Evolutionary conservation across 1,139 yeast genomes (phyloP).

Genomic region (Hyphopichia burtonii): DNA sequence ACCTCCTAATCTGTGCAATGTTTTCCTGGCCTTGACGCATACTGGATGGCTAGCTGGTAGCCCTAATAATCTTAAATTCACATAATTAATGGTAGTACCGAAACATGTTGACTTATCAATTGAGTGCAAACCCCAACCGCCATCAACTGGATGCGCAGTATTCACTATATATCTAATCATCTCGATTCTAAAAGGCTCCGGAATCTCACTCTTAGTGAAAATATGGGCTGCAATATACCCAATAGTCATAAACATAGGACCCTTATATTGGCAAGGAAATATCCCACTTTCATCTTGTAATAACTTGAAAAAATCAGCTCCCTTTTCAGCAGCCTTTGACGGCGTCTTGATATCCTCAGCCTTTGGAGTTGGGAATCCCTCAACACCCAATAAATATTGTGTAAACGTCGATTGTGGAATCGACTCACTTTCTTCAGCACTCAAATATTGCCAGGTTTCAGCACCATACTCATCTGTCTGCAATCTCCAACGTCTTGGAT

Average conservation of each 20-base stretch:
- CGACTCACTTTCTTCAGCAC: conserved; percentile 30
- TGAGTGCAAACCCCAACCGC: conserved; percentile 98
- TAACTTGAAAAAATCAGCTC: conserved; percentile 65
- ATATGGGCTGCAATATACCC: conserved; percentile 82
- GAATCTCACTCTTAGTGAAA: conserved; percentile 65
- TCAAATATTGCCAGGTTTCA: conserved; percentile 76
- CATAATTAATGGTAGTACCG: conserved; percentile 89
- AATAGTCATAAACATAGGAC: conserved; percentile 96
- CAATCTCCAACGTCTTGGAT: conserved; percentile 73
- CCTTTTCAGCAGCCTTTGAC: conserved; percentile 65
- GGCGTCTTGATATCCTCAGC: conserved; percentile 43
- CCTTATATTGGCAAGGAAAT: conserved; percentile 91
- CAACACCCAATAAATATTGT: conserved; percentile 52
- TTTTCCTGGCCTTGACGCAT: conserved; percentile 71
- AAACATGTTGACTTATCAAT: conserved; percentile 92
- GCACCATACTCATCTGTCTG: conserved; percentile 70
- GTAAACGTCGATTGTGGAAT: conserved; percentile 59
- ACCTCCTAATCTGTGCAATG: conserved; percentile 76
- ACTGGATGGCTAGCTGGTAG: conserved; percentile 73
- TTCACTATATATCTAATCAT: conserved; percentile 82
- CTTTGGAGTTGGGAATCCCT: conserved; percentile 44
- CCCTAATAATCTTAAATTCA: conserved; percentile 74
- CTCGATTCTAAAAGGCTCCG: conserved; percentile 65
- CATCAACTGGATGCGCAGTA: conserved; percentile 94
- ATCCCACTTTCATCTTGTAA: conserved; percentile 82